phyloP scores from a whole-genome alignment of 2,329 filamentous ascomycete genomes.

The Aspergillus sp. region DNA sequence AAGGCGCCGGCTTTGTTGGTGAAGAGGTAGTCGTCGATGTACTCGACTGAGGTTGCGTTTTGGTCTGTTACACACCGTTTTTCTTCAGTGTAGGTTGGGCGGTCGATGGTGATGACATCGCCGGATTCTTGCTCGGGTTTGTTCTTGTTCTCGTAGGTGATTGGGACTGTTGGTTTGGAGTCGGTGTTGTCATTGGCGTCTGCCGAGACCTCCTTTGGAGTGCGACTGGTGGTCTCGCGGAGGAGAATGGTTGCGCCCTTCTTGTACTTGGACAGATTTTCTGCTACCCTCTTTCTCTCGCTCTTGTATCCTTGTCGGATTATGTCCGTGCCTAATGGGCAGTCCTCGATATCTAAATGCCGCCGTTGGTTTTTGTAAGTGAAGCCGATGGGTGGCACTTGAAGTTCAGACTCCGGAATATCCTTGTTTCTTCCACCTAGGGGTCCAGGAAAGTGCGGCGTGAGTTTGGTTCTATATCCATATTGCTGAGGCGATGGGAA shows the following conservation, averaged over 20 bases:
- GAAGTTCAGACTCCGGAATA: constrained; percentile 46
- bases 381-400: constrained; percentile 82
- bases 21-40: constrained; percentile 81
- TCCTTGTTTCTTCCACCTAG: constrained; percentile 51
- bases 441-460: constrained; percentile 89
- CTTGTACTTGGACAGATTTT: constrained; percentile 69
- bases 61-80: constrained; percentile 89
- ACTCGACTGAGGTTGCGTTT: constrained; percentile 81
- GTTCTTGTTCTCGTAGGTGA: constrained; percentile 23
- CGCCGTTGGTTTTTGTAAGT: constrained; percentile 77
- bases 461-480: constrained; percentile 93
- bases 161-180: constrained; percentile 16
- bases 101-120: constrained; percentile 55
- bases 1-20: constrained; percentile 90
- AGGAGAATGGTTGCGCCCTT: constrained; percentile 85
- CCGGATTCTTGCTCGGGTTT: constrained; percentile 34
- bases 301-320: constrained; percentile 75
- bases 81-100: constrained; percentile 66
- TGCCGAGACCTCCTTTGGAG: constrained; percentile 26
- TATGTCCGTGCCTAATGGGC: constrained; percentile 87
- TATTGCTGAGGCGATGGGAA: constrained; percentile 89
- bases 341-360: constrained; percentile 95
- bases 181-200: background rate
- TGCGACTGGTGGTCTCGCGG: constrained; percentile 77
- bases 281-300: constrained; percentile 73